A percentile compares a stretch with the other conserved stretches of the same genome.
Conservation (phyloP, 768 basidiomycete genomes). For the Hypsizygus marmoreus region DNA sequence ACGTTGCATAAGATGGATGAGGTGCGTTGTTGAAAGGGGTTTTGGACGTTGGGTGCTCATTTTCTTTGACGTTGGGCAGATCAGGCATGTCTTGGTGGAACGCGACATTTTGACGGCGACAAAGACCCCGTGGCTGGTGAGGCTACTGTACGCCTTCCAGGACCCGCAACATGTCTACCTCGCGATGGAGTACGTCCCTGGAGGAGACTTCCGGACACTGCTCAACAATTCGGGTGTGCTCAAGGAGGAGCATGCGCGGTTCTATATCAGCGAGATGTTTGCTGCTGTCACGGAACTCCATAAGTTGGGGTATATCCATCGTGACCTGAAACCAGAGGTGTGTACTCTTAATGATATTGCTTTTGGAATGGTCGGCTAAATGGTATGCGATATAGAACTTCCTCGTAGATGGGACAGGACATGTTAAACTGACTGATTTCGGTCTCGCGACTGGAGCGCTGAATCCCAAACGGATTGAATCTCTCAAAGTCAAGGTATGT, state of each 20-base stretch:
- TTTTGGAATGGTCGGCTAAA: too few species aligned
- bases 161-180: conserved; percentile 90
- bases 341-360: conserved; percentile 20
- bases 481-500: conserved; percentile 84
- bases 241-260: conserved; percentile 95
- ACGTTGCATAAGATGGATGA: conserved; percentile 99
- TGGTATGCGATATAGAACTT: conserved; percentile 70
- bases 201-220: conserved; percentile 96
- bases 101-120: conserved; percentile 97
- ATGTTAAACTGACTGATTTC: conserved; percentile 98
- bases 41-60: conserved; percentile 4
- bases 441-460: conserved; percentile 96
- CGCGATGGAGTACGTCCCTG: conserved; percentile 99
- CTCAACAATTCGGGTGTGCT: conserved; percentile 97
- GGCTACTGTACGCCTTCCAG: conserved; percentile 95
- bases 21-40: conserved; percentile 56
- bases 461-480: conserved; percentile 93
- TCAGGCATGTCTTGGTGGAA: conserved; percentile 97
- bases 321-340: conserved; percentile 97
- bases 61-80: conserved; percentile 42
- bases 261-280: conserved; percentile 99
- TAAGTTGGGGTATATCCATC: conserved; percentile 97
- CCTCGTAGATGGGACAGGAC: conserved; percentile 91
- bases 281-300: conserved; percentile 91
- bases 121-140: conserved; percentile 96